Evolutionary conservation across 257 asterid species (phyloP).

Genomic region (Marsdenia floribunda): DNA sequence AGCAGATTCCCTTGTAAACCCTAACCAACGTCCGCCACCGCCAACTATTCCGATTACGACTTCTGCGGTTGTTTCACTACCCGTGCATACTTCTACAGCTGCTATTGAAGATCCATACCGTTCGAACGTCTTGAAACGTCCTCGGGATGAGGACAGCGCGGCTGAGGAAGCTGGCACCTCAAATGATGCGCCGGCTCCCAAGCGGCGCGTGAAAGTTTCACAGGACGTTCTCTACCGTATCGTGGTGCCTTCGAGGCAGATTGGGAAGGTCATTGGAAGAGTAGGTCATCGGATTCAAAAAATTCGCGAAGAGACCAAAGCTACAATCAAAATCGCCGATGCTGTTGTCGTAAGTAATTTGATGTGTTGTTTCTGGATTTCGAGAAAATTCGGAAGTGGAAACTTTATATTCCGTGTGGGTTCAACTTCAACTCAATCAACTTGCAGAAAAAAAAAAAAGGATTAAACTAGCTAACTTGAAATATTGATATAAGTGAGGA

Average conservation of each 20-base stretch:
- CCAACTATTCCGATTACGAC: constrained; percentile 9
- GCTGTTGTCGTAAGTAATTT: constrained; percentile 49
- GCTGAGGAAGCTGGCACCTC: constrained; percentile 37
- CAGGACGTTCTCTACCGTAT: constrained; percentile 76
- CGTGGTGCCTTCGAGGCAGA: constrained; percentile 87
- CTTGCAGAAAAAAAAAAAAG: background rate
- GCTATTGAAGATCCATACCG: constrained; percentile 26
- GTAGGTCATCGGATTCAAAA: constrained; percentile 90
- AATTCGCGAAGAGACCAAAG: constrained; percentile 84
- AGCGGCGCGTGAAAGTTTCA: constrained; percentile 63
- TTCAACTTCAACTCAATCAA: background rate
- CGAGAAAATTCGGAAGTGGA: background rate
- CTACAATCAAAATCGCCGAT: constrained; percentile 82
- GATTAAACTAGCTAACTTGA: background rate
- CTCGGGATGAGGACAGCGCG: constrained; percentile 54
- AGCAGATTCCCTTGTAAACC: constrained; percentile 28
- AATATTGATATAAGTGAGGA: background rate
- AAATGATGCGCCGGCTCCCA: constrained; percentile 49
- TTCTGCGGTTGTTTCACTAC: constrained; percentile 18
- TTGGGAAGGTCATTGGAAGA: constrained; percentile 91
- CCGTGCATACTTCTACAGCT: constrained; percentile 9
- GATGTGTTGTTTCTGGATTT: background rate
- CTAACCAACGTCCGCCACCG: constrained; percentile 28
- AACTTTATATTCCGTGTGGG: background rate
- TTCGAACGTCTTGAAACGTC: constrained; percentile 43